Percentiles rank a stretch among this genome's conserved stretches.
phyloP scores from a whole-genome alignment of 352 stramenopile species.

The Globisporangium takayamanum region DNA sequence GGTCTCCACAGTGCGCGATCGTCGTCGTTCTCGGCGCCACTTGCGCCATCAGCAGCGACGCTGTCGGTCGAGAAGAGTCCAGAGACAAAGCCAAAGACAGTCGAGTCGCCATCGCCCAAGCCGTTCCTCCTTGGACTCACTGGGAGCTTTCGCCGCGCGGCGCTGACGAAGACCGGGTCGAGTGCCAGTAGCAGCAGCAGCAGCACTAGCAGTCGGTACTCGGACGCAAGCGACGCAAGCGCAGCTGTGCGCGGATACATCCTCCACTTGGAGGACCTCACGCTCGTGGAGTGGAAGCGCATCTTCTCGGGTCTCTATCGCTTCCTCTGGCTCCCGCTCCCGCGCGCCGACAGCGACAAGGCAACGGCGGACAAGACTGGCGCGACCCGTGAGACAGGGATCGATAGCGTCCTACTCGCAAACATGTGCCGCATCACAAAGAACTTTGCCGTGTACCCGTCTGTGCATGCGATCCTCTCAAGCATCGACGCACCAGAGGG shows the following conservation, averaged over 20 bases:
- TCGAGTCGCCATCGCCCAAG: constrained; percentile 1
- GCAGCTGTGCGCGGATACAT: constrained; percentile 52
- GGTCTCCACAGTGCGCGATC: not conserved
- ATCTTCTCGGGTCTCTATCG: constrained; percentile 62
- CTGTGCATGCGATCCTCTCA: constrained; percentile 49
- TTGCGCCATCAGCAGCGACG: too few species aligned
- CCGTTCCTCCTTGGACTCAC: constrained; percentile 11
- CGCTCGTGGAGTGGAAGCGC: constrained; percentile 52
- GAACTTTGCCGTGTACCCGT: constrained; percentile 57
- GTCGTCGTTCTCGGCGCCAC: not conserved
- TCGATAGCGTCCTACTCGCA: constrained; percentile 49
- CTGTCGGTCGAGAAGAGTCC: not conserved
- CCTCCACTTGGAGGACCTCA: constrained; percentile 58
- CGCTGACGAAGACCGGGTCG: constrained; percentile 5
- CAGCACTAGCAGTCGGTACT: constrained; percentile 34
- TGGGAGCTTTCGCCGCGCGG: constrained; percentile 10
- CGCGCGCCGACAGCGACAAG: not conserved
- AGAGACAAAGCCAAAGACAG: constrained; percentile 2
- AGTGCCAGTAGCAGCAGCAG: constrained; percentile 8
- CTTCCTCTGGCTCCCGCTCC: constrained; percentile 28
- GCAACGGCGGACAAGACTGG: not conserved
- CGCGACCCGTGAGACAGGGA: not conserved
- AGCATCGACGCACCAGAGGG: constrained; percentile 24
- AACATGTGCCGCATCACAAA: constrained; percentile 75
- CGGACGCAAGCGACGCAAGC: constrained; percentile 23